Evolutionary conservation across 1,139 yeast species (phyloP), one percentile per base, ranked within the genome.

Genomic region (Geotrichum aggregatum): DNA sequence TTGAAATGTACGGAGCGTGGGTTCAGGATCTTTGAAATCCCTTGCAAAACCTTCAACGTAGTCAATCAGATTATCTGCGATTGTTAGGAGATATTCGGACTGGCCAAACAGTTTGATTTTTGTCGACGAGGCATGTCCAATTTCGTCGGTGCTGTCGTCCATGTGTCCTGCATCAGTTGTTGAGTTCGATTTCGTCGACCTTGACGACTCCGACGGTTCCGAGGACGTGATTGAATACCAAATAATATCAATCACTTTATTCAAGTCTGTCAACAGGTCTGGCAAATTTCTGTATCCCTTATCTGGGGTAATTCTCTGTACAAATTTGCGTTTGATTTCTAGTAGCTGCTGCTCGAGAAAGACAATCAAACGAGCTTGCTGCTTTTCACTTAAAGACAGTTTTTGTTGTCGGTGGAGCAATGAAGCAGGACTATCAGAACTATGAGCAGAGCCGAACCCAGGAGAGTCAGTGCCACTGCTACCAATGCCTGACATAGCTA

Each of bases 1-100:
- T 47, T 46, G 54, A 40, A 46, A 46, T 13, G 39, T 40, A 3
- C 54, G 43, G 18, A 53, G 18, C 11, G 43, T 46, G 13, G 52
- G 33, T 24, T 38, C 44, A 16, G 46, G 44, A 2, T 47, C 50
- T 6, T 52, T 50, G 11, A 59, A 57, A 14, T 50, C 36, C 7
- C 22, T 30, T 3, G 34, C 44, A 41, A 56, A 64, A 4, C 64
- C 66, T 31, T 56, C 58, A 14, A 65, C 52, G 47, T 56, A 84
- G 58, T 84, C 92, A 47, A 82, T 79, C 49, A 84, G 65, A 58
- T 84, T 91, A 44, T 84, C 87, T 54, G 85, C 72, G 3, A 85
- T 74, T 54, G 76, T 76, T 34, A 85, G 71, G 22, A 83, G 68
- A 59, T 83, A 84, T 52, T 80, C 80, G 0, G 73, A 71, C 64